Evolutionary conservation across 208 protist genomes (phyloP).

Genomic region (Trypanosoma melophagium): DNA sequence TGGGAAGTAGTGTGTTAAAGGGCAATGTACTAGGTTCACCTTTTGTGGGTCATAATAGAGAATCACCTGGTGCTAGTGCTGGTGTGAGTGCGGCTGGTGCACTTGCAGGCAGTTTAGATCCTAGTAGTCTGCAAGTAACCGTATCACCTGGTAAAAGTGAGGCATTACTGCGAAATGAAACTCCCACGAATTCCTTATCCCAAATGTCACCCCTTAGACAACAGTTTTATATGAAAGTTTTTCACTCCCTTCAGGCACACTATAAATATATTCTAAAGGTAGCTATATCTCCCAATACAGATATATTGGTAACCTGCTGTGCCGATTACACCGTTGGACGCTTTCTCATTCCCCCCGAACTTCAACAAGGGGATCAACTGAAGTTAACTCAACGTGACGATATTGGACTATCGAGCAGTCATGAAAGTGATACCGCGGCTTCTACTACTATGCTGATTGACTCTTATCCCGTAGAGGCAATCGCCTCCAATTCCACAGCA

Average conservation of each 20-base stretch:
- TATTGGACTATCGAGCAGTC: background rate
- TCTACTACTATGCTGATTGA: background rate
- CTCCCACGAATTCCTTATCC: constrained; percentile 5
- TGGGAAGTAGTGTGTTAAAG: constrained; percentile 25
- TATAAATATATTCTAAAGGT: constrained; percentile 90
- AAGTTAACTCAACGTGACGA: background rate
- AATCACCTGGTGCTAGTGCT: too few species aligned
- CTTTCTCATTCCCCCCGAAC: constrained; percentile 47
- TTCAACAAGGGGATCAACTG: constrained; percentile 9
- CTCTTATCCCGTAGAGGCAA: background rate
- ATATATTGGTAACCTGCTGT: constrained; percentile 76
- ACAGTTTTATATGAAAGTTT: constrained; percentile 65
- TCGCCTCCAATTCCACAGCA: background rate
- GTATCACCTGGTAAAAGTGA: background rate
- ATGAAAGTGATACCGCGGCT: background rate
- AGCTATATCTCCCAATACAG: constrained; percentile 62
- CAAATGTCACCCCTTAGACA: constrained; percentile 29
- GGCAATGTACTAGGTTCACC: background rate
- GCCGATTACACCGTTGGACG: constrained; percentile 85
- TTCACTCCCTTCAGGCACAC: constrained; percentile 78
- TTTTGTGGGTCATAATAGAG: background rate
- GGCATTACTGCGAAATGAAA: background rate
- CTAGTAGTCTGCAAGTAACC: background rate
- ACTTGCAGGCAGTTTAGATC: background rate
- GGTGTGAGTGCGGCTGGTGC: too few species aligned